Conservation (phyloP, 768 basidiomycete species). For the Kwoniella shandongensis region DNA sequence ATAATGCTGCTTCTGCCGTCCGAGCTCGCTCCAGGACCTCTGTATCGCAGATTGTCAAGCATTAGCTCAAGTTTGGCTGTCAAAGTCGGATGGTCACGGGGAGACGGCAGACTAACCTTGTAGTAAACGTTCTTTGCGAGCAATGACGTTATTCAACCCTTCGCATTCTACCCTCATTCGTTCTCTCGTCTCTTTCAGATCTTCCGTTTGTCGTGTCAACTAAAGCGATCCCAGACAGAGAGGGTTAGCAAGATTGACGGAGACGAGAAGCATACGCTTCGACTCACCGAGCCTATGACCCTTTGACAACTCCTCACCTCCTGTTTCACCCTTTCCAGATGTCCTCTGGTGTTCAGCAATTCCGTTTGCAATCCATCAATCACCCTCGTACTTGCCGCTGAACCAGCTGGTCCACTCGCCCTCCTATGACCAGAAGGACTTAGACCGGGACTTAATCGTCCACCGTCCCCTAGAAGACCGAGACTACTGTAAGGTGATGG, state of each 20-base stretch:
- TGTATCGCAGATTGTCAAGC: slow-evolving; percentile 3
- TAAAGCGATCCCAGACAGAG: slow-evolving; percentile 1
- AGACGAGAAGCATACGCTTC: not conserved
- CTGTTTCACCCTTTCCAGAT: slow-evolving; percentile 40
- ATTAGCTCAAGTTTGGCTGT: not conserved
- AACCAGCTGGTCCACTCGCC: slow-evolving; percentile 18
- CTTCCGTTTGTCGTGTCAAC: slow-evolving; percentile 50
- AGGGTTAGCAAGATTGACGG: not conserved
- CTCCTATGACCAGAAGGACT: slow-evolving; percentile 11
- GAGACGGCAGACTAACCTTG: slow-evolving; percentile 30
- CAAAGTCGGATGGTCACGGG: no score
- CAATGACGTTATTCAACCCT: slow-evolving; percentile 47
- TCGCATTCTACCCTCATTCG: slow-evolving; percentile 48
- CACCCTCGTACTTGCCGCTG: slow-evolving; percentile 41
- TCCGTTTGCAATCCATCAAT: slow-evolving; percentile 48
- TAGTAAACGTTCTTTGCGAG: slow-evolving; percentile 47
- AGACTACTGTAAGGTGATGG: slow-evolving; percentile 12
- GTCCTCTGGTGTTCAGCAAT: slow-evolving; percentile 30
- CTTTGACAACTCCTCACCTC: slow-evolving; percentile 36
- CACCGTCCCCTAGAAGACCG: slow-evolving; percentile 6
- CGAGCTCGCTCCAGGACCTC: slow-evolving; percentile 52
- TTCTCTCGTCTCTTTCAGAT: slow-evolving; percentile 51
- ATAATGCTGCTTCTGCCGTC: slow-evolving; percentile 43
- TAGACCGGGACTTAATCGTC: slow-evolving; percentile 22
- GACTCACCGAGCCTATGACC: slow-evolving; percentile 36